These are phyloP conservation scores for Boletus sp. DNA, from an alignment of 768 basidiomycete genomes.

Conservation along the genomic window DNA sequence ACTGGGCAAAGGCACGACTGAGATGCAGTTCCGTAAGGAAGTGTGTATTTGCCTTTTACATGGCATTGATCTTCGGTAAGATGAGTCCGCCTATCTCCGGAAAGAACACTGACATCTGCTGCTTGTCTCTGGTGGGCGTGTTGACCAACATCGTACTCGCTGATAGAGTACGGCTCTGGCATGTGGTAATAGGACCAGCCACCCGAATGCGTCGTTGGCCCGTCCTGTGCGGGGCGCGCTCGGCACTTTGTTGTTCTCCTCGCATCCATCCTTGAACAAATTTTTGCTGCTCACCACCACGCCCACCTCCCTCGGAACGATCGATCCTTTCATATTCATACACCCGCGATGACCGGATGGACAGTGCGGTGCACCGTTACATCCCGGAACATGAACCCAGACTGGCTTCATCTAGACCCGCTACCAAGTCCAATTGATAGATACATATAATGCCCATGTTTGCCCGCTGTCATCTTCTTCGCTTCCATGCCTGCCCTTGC, in stretches of 20 bases:
- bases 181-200: slow-evolving; percentile 10
- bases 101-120: slow-evolving; percentile 15
- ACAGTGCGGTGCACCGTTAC: slow-evolving; percentile 21
- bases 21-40: slow-evolving; percentile 31
- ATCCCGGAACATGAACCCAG: slow-evolving; percentile 29
- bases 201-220: too few relatives aligned
- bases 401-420: slow-evolving; percentile 10
- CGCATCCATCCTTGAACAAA: too few relatives aligned
- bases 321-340: slow-evolving; percentile 32
- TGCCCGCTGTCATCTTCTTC: slow-evolving; percentile 16
- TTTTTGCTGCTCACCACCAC: slow-evolving; percentile 15
- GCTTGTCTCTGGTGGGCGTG: slow-evolving; percentile 6
- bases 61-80: slow-evolving; percentile 29
- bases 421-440: slow-evolving; percentile 9
- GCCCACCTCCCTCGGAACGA: slow-evolving; percentile 6
- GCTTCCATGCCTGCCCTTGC: slow-evolving; percentile 24
- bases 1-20: slow-evolving; percentile 22
- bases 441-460: slow-evolving; percentile 16
- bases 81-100: slow-evolving; percentile 34
- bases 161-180: slow-evolving; percentile 19
- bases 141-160: background rate
- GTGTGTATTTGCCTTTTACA: slow-evolving; percentile 32
- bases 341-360: slow-evolving; percentile 29
- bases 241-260: too few relatives aligned
- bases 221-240: too few relatives aligned